Conservation (phyloP, 2,329 filamentous ascomycete species). For the Beauveria australis region DNA sequence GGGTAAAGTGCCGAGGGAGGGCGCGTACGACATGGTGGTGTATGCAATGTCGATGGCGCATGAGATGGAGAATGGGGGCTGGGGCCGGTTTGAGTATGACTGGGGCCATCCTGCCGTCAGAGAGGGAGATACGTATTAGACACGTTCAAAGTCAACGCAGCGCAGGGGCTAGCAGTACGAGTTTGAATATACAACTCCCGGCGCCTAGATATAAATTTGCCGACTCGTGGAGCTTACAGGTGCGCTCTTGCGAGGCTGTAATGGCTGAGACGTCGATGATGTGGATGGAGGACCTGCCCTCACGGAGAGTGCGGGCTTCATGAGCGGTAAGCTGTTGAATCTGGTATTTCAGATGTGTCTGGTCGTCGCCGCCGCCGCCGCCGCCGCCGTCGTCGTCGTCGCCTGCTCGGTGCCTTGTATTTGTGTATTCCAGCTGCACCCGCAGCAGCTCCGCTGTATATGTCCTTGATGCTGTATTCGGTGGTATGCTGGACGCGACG, state of each 20-base stretch:
- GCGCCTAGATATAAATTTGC: background rate
- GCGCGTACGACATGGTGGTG: constrained; percentile 48
- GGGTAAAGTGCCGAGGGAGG: constrained; percentile 41
- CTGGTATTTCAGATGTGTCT: background rate
- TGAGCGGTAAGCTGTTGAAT: background rate
- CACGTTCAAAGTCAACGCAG: background rate
- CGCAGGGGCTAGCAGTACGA: background rate
- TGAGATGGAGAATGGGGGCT: constrained; percentile 43
- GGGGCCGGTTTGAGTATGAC: constrained; percentile 44
- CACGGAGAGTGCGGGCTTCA: background rate
- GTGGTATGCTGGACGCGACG: background rate
- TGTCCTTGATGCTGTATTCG: background rate
- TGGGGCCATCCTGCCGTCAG: constrained; percentile 29
- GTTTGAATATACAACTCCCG: background rate
- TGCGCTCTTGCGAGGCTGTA: background rate
- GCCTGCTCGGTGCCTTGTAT: background rate
- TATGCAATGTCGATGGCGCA: constrained; percentile 44
- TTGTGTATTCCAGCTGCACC: constrained; percentile 3
- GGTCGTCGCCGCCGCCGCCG: too few relatives aligned
- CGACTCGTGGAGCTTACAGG: background rate
- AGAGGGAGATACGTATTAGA: constrained; percentile 25
- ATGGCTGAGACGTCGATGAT: background rate
- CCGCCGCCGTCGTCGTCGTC: too few relatives aligned
- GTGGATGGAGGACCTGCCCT: background rate
- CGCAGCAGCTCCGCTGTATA: background rate